Evolutionary conservation across 2,329 filamentous ascomycete genomes (phyloP).

Genomic region (Xylaria sp.): DNA sequence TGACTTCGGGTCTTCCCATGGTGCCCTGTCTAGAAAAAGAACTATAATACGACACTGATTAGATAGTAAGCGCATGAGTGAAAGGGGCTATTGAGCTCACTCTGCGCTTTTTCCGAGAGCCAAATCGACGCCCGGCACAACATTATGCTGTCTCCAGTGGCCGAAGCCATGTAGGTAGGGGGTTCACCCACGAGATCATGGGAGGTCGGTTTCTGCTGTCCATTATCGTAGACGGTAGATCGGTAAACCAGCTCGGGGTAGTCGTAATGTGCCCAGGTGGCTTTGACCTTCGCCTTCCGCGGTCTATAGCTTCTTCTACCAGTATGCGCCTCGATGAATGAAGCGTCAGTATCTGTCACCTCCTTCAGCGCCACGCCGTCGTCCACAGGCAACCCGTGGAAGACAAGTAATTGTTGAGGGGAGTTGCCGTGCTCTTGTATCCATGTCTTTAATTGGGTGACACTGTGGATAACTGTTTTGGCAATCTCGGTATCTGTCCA

Average conservation of each 20-base stretch:
- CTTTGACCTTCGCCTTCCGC: not conserved
- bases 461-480: slow-evolving; percentile 32
- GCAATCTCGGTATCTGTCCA: slow-evolving; percentile 32
- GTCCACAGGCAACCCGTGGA: slow-evolving; percentile 29
- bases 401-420: slow-evolving; percentile 33
- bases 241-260: slow-evolving; percentile 30
- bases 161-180: slow-evolving; percentile 37
- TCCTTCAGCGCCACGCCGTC: slow-evolving; percentile 15
- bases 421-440: slow-evolving; percentile 16
- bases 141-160: slow-evolving; percentile 41
- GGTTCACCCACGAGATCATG: slow-evolving; percentile 28
- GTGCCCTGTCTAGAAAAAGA: slow-evolving; percentile 49
- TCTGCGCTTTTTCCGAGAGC: slow-evolving; percentile 43
- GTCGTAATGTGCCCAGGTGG: slow-evolving; percentile 28
- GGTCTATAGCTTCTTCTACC: slow-evolving; percentile 26
- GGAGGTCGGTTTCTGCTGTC: not conserved
- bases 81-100: slow-evolving; percentile 28
- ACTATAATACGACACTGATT: slow-evolving; percentile 37
- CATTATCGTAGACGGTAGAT: not conserved
- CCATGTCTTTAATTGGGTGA: slow-evolving; percentile 35
- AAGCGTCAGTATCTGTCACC: slow-evolving; percentile 13
- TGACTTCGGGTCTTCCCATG: slow-evolving; percentile 40
- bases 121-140: slow-evolving; percentile 53
- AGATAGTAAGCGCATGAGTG: not conserved
- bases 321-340: slow-evolving; percentile 31